phyloP scores from a whole-genome alignment of 208 protist species.

The Crithidia sp. region DNA sequence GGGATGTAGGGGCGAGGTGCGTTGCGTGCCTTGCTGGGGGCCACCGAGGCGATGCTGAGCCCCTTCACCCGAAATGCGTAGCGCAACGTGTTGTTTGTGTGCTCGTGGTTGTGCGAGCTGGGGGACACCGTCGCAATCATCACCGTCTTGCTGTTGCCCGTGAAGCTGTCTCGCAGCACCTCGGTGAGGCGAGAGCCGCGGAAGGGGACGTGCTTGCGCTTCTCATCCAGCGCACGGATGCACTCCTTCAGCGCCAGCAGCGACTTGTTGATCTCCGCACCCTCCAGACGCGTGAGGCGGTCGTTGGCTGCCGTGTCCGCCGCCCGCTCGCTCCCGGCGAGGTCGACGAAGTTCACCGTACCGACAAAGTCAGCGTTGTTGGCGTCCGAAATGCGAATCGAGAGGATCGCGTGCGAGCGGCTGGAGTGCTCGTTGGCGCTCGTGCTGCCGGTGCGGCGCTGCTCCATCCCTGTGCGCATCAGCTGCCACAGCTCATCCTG shows the following conservation, averaged over 20 bases:
- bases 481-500: constrained; percentile 71
- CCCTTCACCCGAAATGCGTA: constrained; percentile 95
- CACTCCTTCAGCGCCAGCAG: constrained; percentile 99
- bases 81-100: constrained; percentile 98
- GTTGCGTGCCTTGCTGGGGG: constrained; percentile 73
- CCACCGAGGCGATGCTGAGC: constrained; percentile 64
- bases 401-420: constrained; percentile 90
- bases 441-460: constrained; percentile 86
- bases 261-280: constrained; percentile 99
- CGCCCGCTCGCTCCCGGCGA: constrained; percentile 97
- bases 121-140: constrained; percentile 97
- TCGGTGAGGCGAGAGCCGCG: constrained; percentile 97
- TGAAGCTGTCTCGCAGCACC: constrained; percentile 96
- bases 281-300: constrained; percentile 94
- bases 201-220: constrained; percentile 95
- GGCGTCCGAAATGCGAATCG: constrained; percentile 48
- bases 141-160: constrained; percentile 94
- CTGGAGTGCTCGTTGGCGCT: constrained; percentile 89
- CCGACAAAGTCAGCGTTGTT: constrained; percentile 66
- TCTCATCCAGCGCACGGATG: constrained; percentile 96
- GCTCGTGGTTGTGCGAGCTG: constrained; percentile 84
- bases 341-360: constrained; percentile 96
- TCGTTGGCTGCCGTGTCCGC: constrained; percentile 92
- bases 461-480: constrained; percentile 81
- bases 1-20: constrained; percentile 45